Conservation (phyloP, 345 rosid species). For the Aethionema arabicum region DNA sequence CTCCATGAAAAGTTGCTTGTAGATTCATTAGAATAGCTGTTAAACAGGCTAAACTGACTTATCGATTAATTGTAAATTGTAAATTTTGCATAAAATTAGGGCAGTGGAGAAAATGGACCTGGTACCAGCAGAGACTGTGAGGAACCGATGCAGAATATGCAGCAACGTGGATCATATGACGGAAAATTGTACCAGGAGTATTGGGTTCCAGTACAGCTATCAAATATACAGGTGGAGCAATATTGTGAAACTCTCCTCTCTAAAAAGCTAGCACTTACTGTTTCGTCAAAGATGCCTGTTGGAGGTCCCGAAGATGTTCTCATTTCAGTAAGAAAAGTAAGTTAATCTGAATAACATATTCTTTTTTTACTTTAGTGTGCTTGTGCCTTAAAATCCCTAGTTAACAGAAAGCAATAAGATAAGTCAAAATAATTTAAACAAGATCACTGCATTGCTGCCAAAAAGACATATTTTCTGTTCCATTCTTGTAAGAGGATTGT, state of each 20-base stretch:
- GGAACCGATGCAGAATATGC: conserved; percentile 33
- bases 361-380: conserved; percentile 5
- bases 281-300: conserved; percentile 53
- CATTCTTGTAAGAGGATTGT: conserved; percentile 22
- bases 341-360: conserved; percentile 16
- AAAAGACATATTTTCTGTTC: conserved; percentile 11
- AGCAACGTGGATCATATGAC: conserved; percentile 35
- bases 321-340: conserved; percentile 64
- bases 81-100: conserved; percentile 52
- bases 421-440: background rate
- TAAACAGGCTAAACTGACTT: conserved; percentile 1
- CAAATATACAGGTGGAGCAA: conserved; percentile 84
- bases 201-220: conserved; percentile 88
- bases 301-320: conserved; percentile 63
- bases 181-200: conserved; percentile 63
- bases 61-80: conserved; percentile 11
- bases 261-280: conserved; percentile 55
- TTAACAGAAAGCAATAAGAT: conserved; percentile 6
- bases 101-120: conserved; percentile 52
- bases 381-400: conserved; percentile 6
- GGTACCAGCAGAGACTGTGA: conserved; percentile 31
- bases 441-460: conserved; percentile 23
- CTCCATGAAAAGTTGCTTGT: background rate
- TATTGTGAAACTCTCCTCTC: conserved; percentile 73
- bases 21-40: conserved; percentile 5